Evolutionary conservation across 257 asterid genomes (phyloP), one percentile per base, ranked within the genome.

Genomic region (Gentiana dahurica): DNA sequence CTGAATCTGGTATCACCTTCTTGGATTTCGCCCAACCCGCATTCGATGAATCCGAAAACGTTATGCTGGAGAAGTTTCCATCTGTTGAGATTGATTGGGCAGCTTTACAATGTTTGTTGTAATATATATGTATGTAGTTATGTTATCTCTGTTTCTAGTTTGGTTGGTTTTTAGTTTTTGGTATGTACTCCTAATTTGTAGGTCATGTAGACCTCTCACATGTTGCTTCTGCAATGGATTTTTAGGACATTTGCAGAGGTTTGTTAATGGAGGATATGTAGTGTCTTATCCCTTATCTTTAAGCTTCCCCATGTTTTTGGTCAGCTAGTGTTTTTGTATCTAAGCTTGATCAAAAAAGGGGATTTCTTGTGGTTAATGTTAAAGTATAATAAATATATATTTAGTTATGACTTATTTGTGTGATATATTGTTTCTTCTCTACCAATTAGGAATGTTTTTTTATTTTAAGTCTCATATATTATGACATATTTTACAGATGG

Each of bases 41-140:
- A 0, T 77, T 76, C 37, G 79, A 76, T 37, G 79, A 69, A 38
- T 69, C 68, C 8, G 79, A 72, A 4, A 63, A 76, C 56, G 60
- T 71, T 66, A 49, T 76, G 67, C 61, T 89, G 86, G 70, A 72
- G 7, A 89, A 89, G 77, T 80, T 8, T 15, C 97, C 95, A 1
- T 89, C 97, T 0, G 83, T 86, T 71, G 97, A 89, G 90, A 89
- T 89, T 59, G 95, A 89, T 77, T 89, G 97, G 97, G 93, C 81
- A 34, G 63, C 97, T 65, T 62, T 87, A 58, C 75, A 44, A 54
- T 61, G 45, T 8, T 59, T 43, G 4, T 0, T 36, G 46, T 56
- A 38, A 4, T 39, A 64, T 32, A 10, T 10, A 4, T 1, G 37
- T 33, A 15, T 33, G 34, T 58, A 24, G 24, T 24, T 24, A 24